Evolutionary conservation across 1,284 basidiomycete species (phyloP), one percentile per base, ranked within the genome.

Genomic region (Takashimella tepidaria): DNA sequence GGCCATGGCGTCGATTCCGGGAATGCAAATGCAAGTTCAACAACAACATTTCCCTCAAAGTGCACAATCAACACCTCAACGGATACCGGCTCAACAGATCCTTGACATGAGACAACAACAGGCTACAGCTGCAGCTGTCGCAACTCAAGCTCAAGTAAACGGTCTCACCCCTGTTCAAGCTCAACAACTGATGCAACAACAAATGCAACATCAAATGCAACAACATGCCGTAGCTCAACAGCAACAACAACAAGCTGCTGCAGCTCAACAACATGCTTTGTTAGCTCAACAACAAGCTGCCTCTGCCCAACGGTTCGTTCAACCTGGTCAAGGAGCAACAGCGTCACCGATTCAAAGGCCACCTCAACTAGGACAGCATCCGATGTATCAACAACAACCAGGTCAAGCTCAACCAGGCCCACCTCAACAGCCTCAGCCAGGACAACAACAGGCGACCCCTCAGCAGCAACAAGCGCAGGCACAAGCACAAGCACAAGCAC

Each of bases 331-430:
- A 44, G 27, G 54, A 25, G 54, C 59, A 1, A 42, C 55, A 12
- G 62, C 62, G 20, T 67, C 65, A 2, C 66, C 66, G 1, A 62
- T 56, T 11, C 63, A 60, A 42, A 49, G 61, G 41, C 62, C 64
- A 8, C 61, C 64, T 13, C 59, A 58, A 25, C 49, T 61, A 2
- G 52, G 58, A 4, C 56, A 62, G 41, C 63, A 65, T 44, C 62
- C 60, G 26, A 56, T 63, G 53, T 67, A 67, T 50, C 56, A 54
- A 27, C 54, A 55, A 41, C 50, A 45, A 10, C 58, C 53, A 8
- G 31, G 31, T 27, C 57, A 51, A 25, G 12, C 8, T 5, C 56
- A 53, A 26, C 53, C 53, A n/a, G 10, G 16, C 10, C 10, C 31
- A 8, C 10, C 10, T 16, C 31, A 8, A 37, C 31, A 37, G 16